These are phyloP conservation scores for Fraxinus velutina DNA, from an alignment of 305 asterid species.

Conservation along the genomic window DNA sequence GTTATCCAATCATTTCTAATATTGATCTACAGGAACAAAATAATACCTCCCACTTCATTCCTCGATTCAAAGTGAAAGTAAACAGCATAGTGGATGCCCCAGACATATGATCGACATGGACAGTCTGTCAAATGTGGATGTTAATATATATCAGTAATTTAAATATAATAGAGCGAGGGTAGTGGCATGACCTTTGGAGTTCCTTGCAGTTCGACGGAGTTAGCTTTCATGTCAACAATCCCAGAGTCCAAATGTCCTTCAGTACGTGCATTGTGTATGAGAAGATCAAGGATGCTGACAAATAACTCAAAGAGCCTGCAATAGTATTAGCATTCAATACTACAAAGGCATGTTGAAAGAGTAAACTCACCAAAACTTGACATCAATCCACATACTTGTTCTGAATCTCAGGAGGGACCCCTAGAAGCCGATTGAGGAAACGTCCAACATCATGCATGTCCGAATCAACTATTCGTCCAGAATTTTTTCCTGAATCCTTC, in stretches of 20 bases:
- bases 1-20: not conserved
- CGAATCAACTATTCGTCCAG: slow-evolving; percentile 87
- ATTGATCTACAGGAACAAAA: slow-evolving; percentile 9
- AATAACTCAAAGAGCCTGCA: slow-evolving; percentile 94
- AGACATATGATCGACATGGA: slow-evolving; percentile 80
- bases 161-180: slow-evolving; percentile 3
- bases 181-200: slow-evolving; percentile 64
- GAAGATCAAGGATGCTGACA: slow-evolving; percentile 73
- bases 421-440: slow-evolving; percentile 89
- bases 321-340: slow-evolving; percentile 29
- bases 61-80: slow-evolving; percentile 87
- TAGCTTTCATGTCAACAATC: slow-evolving; percentile 87
- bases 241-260: slow-evolving; percentile 98
- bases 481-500: slow-evolving; percentile 64
- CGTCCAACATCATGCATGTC: slow-evolving; percentile 99
- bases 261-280: slow-evolving; percentile 69
- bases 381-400: slow-evolving; percentile 56
- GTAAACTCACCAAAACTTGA: slow-evolving; percentile 15
- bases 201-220: slow-evolving; percentile 64
- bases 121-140: slow-evolving; percentile 64
- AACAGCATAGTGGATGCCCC: slow-evolving; percentile 90
- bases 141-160: slow-evolving; percentile 20
- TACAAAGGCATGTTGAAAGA: slow-evolving; percentile 17
- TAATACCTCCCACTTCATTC: slow-evolving; percentile 91
- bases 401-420: slow-evolving; percentile 87